Percentiles rank a stretch among this genome's conserved stretches.
phyloP scores from a whole-genome alignment of 306 rosid species.

The Amphicarpaea edgeworthii region DNA sequence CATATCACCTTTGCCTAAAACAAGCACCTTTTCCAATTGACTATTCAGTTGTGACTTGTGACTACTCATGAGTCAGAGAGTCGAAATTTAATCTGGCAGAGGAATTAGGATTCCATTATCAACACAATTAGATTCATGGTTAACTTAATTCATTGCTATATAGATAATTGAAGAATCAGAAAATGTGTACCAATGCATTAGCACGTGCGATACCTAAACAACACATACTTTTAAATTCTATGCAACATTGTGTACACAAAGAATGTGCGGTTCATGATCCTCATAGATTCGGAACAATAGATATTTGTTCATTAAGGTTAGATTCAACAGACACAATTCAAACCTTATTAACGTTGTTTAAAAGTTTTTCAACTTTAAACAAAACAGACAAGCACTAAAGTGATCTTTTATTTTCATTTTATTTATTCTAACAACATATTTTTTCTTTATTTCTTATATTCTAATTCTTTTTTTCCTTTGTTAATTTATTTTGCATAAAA shows the following conservation, averaged over 20 bases:
- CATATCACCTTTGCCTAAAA: slow-evolving; percentile 43
- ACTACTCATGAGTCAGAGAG: not conserved
- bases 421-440: too few species aligned
- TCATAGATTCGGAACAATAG: not conserved
- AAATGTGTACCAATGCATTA: not conserved
- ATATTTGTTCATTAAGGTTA: too few species aligned
- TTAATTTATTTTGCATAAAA: too few species aligned
- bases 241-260: not conserved
- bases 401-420: too few species aligned
- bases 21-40: not conserved
- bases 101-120: slow-evolving; percentile 25
- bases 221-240: not conserved
- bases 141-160: not conserved
- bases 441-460: too few species aligned
- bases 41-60: not conserved
- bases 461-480: too few species aligned
- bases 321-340: too few species aligned
- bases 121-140: not conserved
- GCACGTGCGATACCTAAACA: not conserved
- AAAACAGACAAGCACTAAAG: too few species aligned
- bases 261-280: not conserved
- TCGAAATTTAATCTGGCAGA: slow-evolving; percentile 10
- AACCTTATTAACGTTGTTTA: too few species aligned
- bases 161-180: not conserved
- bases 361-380: too few species aligned